These are phyloP conservation scores for Aspergillus homomorphus DNA, from an alignment of 495 filamentous ascomycete species.

Conservation along the genomic window DNA sequence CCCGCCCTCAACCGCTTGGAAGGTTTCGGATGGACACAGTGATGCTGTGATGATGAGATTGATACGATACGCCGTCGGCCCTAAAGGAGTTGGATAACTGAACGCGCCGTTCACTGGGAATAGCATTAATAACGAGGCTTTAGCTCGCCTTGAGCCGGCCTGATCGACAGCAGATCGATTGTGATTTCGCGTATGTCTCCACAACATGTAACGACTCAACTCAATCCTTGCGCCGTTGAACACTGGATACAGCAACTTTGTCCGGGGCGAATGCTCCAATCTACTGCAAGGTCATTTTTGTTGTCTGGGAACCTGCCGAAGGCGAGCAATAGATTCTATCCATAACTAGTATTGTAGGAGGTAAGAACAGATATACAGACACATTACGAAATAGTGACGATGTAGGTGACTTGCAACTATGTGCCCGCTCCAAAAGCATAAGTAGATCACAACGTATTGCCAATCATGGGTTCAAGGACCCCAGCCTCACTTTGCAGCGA, in stretches of 20 bases:
- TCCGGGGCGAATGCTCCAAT: too few species aligned
- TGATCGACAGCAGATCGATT: conserved; percentile 1
- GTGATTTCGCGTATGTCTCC: background rate
- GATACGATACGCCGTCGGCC: conserved; percentile 2
- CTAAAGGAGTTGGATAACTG: background rate
- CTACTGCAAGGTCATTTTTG: too few species aligned
- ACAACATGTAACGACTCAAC: background rate
- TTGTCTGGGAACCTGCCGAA: too few species aligned
- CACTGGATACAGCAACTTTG: too few species aligned
- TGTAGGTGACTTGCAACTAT: too few species aligned
- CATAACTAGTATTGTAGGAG: too few species aligned
- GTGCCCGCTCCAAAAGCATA: too few species aligned
- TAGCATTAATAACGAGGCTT: conserved; percentile 3
- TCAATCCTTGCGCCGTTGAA: background rate
- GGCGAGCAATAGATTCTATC: too few species aligned
- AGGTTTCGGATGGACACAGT: background rate
- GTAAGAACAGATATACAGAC: too few species aligned
- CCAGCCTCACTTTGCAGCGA: conserved; percentile 10
- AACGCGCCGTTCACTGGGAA: background rate
- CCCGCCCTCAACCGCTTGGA: too few species aligned
- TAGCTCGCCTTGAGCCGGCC: background rate
- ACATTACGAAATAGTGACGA: too few species aligned
- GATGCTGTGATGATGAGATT: background rate
- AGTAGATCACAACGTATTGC: background rate
- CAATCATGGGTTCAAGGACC: conserved; percentile 5